Evolutionary conservation across 176 grass and related monocot species (phyloP), one percentile per base, ranked within the genome.

Genomic region (Eragrostis nindensis): DNA sequence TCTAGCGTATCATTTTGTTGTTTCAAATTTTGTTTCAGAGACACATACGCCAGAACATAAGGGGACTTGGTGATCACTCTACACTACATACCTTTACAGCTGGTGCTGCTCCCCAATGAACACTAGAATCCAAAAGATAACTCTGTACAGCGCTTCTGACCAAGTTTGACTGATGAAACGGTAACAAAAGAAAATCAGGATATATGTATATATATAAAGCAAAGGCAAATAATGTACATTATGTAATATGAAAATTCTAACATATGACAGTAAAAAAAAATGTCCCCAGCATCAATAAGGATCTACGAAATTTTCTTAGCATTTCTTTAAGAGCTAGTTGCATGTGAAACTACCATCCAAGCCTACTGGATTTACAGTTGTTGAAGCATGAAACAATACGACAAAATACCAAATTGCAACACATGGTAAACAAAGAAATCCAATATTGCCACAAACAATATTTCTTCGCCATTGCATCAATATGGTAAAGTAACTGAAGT

Each of bases 41-140:
- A 68, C 32, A 45, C 54, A 69, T 22, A 74, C 69, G 32, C 6
- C 17, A 70, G 54, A 38, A 67, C 14, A 75, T 52, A 17, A 67
- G 36, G 40, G 24, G 2, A 39, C 1, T 81, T 68, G 15, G 1
- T 79, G 36, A 13, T 22, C 47, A 39, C 6, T 66, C 55, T 56
- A 76, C 75, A 73, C 22, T 63, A 54, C 79, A 75, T 90, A 99
- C 96, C 92, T 99, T 99, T 64, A 99, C 90, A 32, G 70, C 63
- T 41, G 96, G 89, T 88, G 90, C 90, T 82, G 85, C 88, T 79
- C 86, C 96, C 96, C 96, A 95, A 38, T 93, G 40, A 86, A 99
- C 82, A 63, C 93, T 93, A 72, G 89, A 90, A 90, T 95, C 88
- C 82, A 99, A 87, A 48, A 99, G 78, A 91, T 95, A 99, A 41